Evolutionary conservation across 2,329 filamentous ascomycete species (phyloP).

Genomic region (Fusarium devonianum): DNA sequence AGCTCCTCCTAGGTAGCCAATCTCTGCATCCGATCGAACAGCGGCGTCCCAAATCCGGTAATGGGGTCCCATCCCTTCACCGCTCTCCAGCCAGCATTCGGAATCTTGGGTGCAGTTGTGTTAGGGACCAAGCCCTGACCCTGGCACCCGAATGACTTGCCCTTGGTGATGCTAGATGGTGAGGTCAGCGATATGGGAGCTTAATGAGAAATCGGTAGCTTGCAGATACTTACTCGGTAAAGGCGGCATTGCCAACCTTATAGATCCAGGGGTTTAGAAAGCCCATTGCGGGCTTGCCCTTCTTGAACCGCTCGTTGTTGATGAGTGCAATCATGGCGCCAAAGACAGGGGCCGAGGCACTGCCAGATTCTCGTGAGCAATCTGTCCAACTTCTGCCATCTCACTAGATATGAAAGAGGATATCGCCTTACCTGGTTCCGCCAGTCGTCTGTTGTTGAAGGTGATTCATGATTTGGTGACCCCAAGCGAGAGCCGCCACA

Average conservation of each 20-base stretch:
- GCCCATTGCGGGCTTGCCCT: conserved; percentile 61
- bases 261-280: conserved; percentile 71
- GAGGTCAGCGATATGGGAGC: not conserved
- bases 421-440: conserved; percentile 44
- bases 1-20: conserved; percentile 21
- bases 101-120: conserved; percentile 39
- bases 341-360: conserved; percentile 67
- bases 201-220: accelerated
- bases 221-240: conserved; percentile 47
- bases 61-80: conserved; percentile 48
- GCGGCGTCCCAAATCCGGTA: conserved; percentile 55
- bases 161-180: conserved; percentile 45
- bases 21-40: conserved; percentile 48
- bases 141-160: conserved; percentile 44
- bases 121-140: conserved; percentile 39
- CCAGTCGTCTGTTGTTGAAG: conserved; percentile 38
- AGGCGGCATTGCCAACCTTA: conserved; percentile 40
- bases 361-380: conserved; percentile 29
- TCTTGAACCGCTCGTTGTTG: conserved; percentile 66
- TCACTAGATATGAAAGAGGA: not conserved
- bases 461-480: conserved; percentile 46
- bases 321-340: conserved; percentile 69
- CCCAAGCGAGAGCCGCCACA: conserved; percentile 60
- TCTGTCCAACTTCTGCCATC: accelerated
- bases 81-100: conserved; percentile 41